Percentiles rank a stretch among this genome's conserved stretches.
phyloP scores from a whole-genome alignment of 495 filamentous ascomycete species.

The Saxophila tyrrhenica region DNA sequence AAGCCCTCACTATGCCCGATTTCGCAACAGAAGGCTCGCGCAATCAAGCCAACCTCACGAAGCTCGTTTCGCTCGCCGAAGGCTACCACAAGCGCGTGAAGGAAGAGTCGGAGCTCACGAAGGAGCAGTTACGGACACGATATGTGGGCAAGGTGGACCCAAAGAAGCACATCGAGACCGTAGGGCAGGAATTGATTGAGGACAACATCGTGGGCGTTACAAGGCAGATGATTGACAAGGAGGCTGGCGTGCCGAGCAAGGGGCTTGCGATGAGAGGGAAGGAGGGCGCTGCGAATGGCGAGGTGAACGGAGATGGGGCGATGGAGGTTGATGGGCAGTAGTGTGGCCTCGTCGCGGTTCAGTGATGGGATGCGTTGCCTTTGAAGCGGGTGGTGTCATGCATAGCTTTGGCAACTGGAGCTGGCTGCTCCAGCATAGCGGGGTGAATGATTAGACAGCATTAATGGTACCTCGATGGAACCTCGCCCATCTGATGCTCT shows the following conservation, averaged over 20 bases:
- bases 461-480: too few species aligned
- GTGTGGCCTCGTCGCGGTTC: neutral
- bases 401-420: neutral
- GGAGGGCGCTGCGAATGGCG: too few species aligned
- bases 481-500: too few species aligned
- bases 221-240: slow-evolving; percentile 98
- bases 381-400: neutral
- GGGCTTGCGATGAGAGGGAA: neutral
- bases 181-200: slow-evolving; percentile 91
- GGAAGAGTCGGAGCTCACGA: slow-evolving; percentile 92
- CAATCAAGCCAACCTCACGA: slow-evolving; percentile 77
- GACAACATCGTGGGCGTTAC: slow-evolving; percentile 97
- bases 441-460: too few species aligned
- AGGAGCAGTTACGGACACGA: slow-evolving; percentile 96
- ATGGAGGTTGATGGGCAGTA: neutral
- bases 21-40: slow-evolving; percentile 72
- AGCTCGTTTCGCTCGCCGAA: slow-evolving; percentile 78
- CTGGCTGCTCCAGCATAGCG: too few species aligned
- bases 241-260: slow-evolving; percentile 39
- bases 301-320: neutral
- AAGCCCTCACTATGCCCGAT: slow-evolving; percentile 93
- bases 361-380: neutral
- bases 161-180: slow-evolving; percentile 96
- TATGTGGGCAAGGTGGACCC: slow-evolving; percentile 98
- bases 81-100: slow-evolving; percentile 98